Evolutionary conservation across 352 stramenopile genomes (phyloP), one percentile per base, ranked within the genome.

Genomic region (Phytophthora pistaciae): DNA sequence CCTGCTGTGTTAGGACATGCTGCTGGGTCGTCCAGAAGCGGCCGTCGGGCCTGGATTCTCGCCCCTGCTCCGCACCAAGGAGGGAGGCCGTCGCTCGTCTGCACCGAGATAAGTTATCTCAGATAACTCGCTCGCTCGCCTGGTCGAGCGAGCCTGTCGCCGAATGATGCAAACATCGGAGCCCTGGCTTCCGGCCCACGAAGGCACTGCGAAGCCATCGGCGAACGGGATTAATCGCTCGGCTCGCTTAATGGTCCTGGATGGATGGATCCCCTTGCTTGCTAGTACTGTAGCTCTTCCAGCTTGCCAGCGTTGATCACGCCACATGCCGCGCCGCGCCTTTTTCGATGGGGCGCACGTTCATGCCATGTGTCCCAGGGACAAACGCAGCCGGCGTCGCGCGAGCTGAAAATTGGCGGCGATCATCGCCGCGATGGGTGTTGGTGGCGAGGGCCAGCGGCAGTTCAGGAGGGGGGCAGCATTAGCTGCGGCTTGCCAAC

Each of bases 61-160:
- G 66, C 31, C 60, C 62, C 60, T 74, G 60, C 66, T 74, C 53
- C 66, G 36, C 60, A 74, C 66, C 9, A n/a, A 31, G 25, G 25
- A 2, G 25, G 25, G 25, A 27, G 16, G 16, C 21, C 4, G 46
- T 49, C 27, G 57, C 57, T 56, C 54, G 64, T 71, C 57, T 66
- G 64, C 55, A 29, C 31, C 44, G 44, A 70, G 42, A 52, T 21
- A 49, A 10, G n/a, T n/a, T n/a, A n/a, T n/a, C n/a, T n/a, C n/a
- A n/a, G n/a, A n/a, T 58, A 38, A 16, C 46, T 27, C 18, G 38
- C 56, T 58, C n/a, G 23, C 48, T 54, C 48, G 38, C 38, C 50
- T 13, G 23, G n/a, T 31, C 46, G 40, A 48, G n/a, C n/a, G n/a
- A n/a, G 46, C 20, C 44, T 64, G 54, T 56, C 25, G 23, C 53